A percentile compares a stretch with the other conserved stretches of the same genome.
phyloP scores from a whole-genome alignment of 352 stramenopile species.

The Globisporangium radiosum region DNA sequence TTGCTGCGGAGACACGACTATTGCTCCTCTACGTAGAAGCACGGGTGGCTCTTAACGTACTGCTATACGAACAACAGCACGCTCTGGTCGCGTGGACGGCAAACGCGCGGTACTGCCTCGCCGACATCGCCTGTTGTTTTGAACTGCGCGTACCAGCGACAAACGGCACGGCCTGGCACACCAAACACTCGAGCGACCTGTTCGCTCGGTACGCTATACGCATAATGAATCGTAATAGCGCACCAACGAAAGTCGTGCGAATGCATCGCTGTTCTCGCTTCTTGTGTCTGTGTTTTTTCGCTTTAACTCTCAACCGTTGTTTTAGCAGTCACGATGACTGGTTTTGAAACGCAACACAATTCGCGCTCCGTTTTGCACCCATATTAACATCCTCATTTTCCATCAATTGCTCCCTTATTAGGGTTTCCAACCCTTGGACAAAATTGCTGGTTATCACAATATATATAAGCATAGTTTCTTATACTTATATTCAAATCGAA shows the following conservation, averaged over 20 bases:
- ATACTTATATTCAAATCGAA: too few species aligned
- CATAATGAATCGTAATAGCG: conserved; percentile 16
- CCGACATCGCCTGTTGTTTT: neutral
- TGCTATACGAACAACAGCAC: neutral
- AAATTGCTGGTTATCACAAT: too few species aligned
- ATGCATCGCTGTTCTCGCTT: neutral
- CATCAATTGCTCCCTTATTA: too few species aligned
- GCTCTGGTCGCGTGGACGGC: neutral
- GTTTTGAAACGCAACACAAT: too few species aligned
- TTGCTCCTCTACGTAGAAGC: neutral
- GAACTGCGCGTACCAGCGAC: conserved; percentile 8
- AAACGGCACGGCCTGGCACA: conserved; percentile 3
- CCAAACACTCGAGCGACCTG: conserved; percentile 9
- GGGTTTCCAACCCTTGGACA: too few species aligned
- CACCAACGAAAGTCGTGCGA: conserved; percentile 12
- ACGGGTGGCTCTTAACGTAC: neutral
- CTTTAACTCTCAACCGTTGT: too few species aligned
- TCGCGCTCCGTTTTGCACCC: too few species aligned
- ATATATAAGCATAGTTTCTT: too few species aligned
- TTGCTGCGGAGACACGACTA: neutral
- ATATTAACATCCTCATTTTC: too few species aligned
- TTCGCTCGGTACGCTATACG: conserved; percentile 13
- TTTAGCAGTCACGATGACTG: too few species aligned
- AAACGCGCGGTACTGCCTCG: neutral
- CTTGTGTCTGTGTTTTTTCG: too few species aligned